Conservation (phyloP, 768 basidiomycete genomes). For the Cantharellus anzutake region DNA sequence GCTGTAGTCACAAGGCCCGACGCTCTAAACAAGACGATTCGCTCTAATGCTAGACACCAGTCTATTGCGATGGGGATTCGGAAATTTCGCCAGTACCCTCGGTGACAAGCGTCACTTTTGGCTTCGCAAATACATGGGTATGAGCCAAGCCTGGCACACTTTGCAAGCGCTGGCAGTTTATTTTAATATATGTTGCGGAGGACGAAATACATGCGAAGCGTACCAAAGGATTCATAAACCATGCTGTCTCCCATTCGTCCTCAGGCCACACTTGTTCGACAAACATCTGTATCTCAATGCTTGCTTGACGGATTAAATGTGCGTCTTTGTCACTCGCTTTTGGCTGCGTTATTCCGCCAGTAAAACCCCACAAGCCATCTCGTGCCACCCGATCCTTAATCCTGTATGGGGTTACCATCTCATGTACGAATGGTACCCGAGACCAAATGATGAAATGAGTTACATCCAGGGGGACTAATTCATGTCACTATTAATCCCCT, state of each 20-base stretch:
- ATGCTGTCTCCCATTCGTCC: constrained; percentile 70
- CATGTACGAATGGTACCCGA: constrained; percentile 48
- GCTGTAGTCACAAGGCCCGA: no score
- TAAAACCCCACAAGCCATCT: constrained; percentile 73
- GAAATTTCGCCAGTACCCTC: no score
- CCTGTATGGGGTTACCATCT: constrained; percentile 20
- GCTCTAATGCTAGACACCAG: no score
- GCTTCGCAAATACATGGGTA: constrained; percentile 66
- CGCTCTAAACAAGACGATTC: no score
- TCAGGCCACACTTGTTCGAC: constrained; percentile 50
- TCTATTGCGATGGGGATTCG: no score
- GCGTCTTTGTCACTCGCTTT: constrained; percentile 16
- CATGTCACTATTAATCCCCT: neutral
- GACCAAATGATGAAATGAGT: constrained; percentile 70
- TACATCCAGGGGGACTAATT: constrained; percentile 42
- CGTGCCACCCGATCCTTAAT: constrained; percentile 35
- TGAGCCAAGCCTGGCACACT: constrained; percentile 68
- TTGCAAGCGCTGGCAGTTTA: constrained; percentile 43
- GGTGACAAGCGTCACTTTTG: neutral
- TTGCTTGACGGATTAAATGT: constrained; percentile 19
- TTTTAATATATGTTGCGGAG: constrained; percentile 1
- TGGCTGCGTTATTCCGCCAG: constrained; percentile 35
- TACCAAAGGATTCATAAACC: constrained; percentile 83
- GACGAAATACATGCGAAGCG: constrained; percentile 13
- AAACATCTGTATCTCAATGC: constrained; percentile 40